Base-by-base conservation (phyloP, 192 early-diverging fungal genomes). In the Obelidium mucronatum region DNA sequence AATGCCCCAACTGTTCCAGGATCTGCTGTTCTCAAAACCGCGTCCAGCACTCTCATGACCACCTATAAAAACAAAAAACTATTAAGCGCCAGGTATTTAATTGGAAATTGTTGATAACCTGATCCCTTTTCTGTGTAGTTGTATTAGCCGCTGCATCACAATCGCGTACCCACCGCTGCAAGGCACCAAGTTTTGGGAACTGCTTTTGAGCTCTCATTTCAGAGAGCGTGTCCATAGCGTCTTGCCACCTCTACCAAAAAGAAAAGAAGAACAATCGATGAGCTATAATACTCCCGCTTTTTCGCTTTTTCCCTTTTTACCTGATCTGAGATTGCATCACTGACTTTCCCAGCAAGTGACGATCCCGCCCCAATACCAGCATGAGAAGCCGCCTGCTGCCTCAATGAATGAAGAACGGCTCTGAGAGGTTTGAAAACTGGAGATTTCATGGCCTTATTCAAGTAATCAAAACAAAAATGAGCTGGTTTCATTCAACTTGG, bases 121-220 rank as follows among this genome's bases (percentile, higher is more conserved):
- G 15, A 78, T 82, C 52, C 64, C 80, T 26, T 77, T 78, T 3
- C 78, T 80, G 56, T 0, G 69, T 72, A 4, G 79, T 82, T 34
- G 85, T 73, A 22, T 78, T 76, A 0, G 83, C 83, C n/a, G 87
- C 90, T 3, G 91, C 91, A 76, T 92, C 91, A 60, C 91, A 92
- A 58, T 90, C 91, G n/a, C 91, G 79, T 33, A 89, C 88, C 91
- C 91, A 92, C 11, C 91, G 79, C 62, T 92, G 91, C 22, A 92
- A 61, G 0, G 88, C 84, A 22, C 91, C 91, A 3, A 92, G 80
- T 56, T 87, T 87, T 3, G 87, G 88, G 13, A 73, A 67, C 59
- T 87, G 73, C 40, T 31, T 59, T 33, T 31, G 34, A 22, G 69
- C 69, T 30, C 69, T 51, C 69, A 72, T 72, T 37, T 55, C 53